Evolutionary conservation across 2,329 filamentous ascomycete species (phyloP).

Genomic region (Talaromyces pinophilus): DNA sequence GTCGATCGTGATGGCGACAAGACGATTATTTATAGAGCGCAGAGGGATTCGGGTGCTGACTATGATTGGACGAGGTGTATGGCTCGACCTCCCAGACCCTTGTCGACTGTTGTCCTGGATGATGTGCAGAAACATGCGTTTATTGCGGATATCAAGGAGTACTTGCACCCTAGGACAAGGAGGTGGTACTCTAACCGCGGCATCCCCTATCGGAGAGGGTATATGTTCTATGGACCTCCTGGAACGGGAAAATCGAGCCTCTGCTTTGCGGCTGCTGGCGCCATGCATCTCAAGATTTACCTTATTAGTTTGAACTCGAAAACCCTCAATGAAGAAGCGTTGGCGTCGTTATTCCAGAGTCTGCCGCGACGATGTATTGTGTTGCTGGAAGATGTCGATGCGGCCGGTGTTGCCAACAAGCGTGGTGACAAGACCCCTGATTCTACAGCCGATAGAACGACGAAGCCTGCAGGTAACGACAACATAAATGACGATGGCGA

Average conservation of each 20-base stretch:
- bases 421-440: slow-evolving; percentile 30
- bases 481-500: background rate
- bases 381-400: slow-evolving; percentile 75
- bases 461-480: slow-evolving; percentile 15
- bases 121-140: slow-evolving; percentile 52
- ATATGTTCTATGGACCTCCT: slow-evolving; percentile 77
- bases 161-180: slow-evolving; percentile 53
- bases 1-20: slow-evolving; percentile 39
- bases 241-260: slow-evolving; percentile 78
- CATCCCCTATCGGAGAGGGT: slow-evolving; percentile 82
- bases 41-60: slow-evolving; percentile 25
- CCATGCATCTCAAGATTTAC: slow-evolving; percentile 70
- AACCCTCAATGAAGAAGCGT: slow-evolving; percentile 64
- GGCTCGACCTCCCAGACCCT: slow-evolving; percentile 51
- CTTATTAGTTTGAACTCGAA: slow-evolving; percentile 68
- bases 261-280: slow-evolving; percentile 68
- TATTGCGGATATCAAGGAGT: slow-evolving; percentile 58
- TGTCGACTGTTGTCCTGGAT: slow-evolving; percentile 59
- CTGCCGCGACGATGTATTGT: slow-evolving; percentile 71
- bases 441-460: slow-evolving; percentile 40
- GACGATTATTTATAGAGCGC: slow-evolving; percentile 44
- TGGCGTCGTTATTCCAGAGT: slow-evolving; percentile 64
- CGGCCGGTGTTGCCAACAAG: slow-evolving; percentile 66
- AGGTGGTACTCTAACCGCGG: slow-evolving; percentile 81
- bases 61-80: slow-evolving; percentile 41